A percentile compares a stretch with the other conserved stretches of the same genome.
These are phyloP conservation scores for Gaeumannomyces tritici DNA, from an alignment of 2,329 filamentous ascomycete species.

Conservation along the genomic window DNA sequence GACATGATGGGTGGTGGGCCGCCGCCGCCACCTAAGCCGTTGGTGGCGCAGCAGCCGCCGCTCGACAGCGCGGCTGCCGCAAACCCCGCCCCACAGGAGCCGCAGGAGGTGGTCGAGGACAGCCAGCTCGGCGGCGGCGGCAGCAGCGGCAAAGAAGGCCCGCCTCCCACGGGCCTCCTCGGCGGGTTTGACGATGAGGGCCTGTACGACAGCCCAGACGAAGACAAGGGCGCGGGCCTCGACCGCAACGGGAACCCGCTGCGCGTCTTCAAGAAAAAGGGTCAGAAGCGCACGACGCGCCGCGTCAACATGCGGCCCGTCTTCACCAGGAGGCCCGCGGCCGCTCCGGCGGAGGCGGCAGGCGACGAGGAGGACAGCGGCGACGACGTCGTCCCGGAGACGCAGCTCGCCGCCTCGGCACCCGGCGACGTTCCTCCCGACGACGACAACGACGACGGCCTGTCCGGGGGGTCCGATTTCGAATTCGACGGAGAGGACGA, in stretches of 20 bases:
- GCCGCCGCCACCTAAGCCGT: not conserved
- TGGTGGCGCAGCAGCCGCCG: not conserved
- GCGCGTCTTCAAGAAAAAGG: conserved; percentile 71
- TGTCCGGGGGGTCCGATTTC: conserved; percentile 25
- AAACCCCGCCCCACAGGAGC: not conserved
- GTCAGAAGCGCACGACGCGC: conserved; percentile 69
- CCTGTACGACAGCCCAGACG: conserved; percentile 44
- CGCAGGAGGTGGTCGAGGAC: not conserved
- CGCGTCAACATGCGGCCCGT: conserved; percentile 54
- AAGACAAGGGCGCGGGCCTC: conserved; percentile 25
- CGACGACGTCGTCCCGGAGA: conserved; percentile 30
- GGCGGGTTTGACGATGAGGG: conserved; percentile 57
- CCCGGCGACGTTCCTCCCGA: conserved; percentile 15
- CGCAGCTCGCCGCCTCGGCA: conserved; percentile 16
- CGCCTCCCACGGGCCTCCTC: conserved; percentile 18
- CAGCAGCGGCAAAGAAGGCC: conserved; percentile 18
- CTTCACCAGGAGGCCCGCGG: conserved; percentile 34
- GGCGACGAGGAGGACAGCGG: conserved; percentile 23
- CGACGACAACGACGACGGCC: conserved; percentile 18
- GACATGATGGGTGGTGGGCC: conserved; percentile 19
- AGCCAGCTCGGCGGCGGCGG: conserved; percentile 27
- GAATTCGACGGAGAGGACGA: conserved; percentile 24
- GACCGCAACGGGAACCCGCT: conserved; percentile 50
- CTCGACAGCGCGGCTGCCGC: not conserved
- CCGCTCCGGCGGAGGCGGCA: conserved; percentile 12